A percentile compares a stretch with the other conserved stretches of the same genome.
These are phyloP conservation scores for Candida bentonensis DNA, from an alignment of 805 yeast species.

Conservation along the genomic window DNA sequence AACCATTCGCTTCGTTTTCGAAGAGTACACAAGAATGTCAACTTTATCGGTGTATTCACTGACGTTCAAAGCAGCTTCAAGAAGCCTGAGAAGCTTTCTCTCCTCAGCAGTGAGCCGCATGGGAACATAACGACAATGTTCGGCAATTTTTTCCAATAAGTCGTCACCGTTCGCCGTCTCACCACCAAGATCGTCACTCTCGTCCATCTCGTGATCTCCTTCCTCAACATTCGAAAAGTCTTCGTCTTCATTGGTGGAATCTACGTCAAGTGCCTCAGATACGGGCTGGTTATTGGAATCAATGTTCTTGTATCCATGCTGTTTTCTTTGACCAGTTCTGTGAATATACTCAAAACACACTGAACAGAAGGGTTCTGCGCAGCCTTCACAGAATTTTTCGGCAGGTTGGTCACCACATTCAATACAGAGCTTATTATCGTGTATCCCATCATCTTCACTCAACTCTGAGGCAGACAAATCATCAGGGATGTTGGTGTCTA, in stretches of 20 bases:
- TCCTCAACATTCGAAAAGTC: conserved; percentile 9
- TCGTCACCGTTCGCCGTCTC: conserved; percentile 10
- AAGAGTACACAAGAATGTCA: conserved; percentile 50
- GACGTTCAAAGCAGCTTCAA: conserved; percentile 67
- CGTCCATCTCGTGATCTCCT: conserved; percentile 7
- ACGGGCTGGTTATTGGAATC: conserved; percentile 11
- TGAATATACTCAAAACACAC: conserved; percentile 60
- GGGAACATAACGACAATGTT: conserved; percentile 42
- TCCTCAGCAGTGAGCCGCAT: conserved; percentile 54
- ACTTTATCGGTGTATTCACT: conserved; percentile 71
- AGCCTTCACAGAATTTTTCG: conserved; percentile 44
- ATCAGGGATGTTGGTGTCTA: background rate
- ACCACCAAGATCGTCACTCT: conserved; percentile 7
- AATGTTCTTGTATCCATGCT: no score
- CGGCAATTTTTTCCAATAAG: conserved; percentile 18
- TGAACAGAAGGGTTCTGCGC: conserved; percentile 55
- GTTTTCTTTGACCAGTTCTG: conserved; percentile 37
- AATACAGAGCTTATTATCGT: conserved; percentile 32
- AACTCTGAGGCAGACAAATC: background rate
- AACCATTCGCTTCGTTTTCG: conserved; percentile 59
- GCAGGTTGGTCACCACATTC: conserved; percentile 66
- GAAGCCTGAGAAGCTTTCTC: conserved; percentile 47
- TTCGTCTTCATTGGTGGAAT: conserved; percentile 4
- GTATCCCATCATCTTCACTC: conserved; percentile 18
- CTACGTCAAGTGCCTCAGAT: conserved; percentile 4